Percentiles rank a stretch among this genome's conserved stretches.
These are phyloP conservation scores for Amborella trichopoda DNA, from an alignment of 164 flowering plant species.

Conservation along the genomic window DNA sequence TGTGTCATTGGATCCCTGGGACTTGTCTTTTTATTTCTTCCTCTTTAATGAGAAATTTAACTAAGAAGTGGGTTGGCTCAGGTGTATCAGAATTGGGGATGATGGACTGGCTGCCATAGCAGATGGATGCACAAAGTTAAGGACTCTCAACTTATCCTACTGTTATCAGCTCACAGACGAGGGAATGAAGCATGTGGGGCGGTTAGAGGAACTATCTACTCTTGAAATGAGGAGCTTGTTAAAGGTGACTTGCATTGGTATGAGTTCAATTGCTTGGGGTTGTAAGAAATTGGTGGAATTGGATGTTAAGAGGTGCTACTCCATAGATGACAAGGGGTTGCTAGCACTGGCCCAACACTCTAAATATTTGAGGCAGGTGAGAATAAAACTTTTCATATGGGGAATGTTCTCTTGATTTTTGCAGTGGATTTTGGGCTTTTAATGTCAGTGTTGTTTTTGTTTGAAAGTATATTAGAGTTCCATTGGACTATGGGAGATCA, in stretches of 20 bases:
- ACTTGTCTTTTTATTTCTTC: too few species aligned
- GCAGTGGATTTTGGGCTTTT: too few species aligned
- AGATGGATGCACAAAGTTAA: slow-evolving; percentile 53
- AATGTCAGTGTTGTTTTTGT: too few species aligned
- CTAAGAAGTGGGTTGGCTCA: slow-evolving; percentile 17
- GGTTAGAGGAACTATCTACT: slow-evolving; percentile 36
- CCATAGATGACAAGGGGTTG: slow-evolving; percentile 43
- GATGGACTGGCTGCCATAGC: slow-evolving; percentile 44
- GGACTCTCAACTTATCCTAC: slow-evolving; percentile 50
- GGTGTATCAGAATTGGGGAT: slow-evolving; percentile 55
- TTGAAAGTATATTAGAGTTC: too few species aligned
- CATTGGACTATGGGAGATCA: background rate
- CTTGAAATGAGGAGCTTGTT: slow-evolving; percentile 48
- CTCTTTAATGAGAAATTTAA: too few species aligned
- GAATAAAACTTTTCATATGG: too few species aligned
- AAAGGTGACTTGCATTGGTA: slow-evolving; percentile 36
- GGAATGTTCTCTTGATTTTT: too few species aligned
- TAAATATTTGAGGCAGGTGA: slow-evolving; percentile 53
- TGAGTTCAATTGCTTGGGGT: slow-evolving; percentile 41
- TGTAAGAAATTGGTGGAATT: slow-evolving; percentile 44
- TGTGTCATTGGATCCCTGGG: too few species aligned
- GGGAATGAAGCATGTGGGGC: slow-evolving; percentile 36
- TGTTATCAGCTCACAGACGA: slow-evolving; percentile 36
- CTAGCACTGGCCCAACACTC: slow-evolving; percentile 47
- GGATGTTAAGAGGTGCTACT: slow-evolving; percentile 51